These are phyloP conservation scores for Porogramme epimiltina DNA, from an alignment of 1,284 basidiomycete species.

Conservation along the genomic window DNA sequence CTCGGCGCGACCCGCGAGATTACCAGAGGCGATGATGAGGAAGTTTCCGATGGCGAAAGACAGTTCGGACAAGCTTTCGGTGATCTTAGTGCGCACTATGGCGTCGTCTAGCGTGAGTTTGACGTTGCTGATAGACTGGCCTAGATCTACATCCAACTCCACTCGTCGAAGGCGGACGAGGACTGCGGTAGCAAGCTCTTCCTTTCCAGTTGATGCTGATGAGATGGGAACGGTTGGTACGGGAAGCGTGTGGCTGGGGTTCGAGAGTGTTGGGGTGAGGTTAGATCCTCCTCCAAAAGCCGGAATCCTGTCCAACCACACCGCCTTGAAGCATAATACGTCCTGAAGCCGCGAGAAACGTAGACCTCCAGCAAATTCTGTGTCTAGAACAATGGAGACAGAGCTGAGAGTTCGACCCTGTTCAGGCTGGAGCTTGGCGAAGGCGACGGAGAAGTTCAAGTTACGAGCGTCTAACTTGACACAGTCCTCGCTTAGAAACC, in stretches of 20 bases:
- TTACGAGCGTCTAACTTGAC: slow-evolving; percentile 75
- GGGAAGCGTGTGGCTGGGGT: slow-evolving; percentile 9
- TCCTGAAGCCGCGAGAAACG: slow-evolving; percentile 84
- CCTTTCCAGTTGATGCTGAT: slow-evolving; percentile 31
- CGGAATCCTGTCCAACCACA: slow-evolving; percentile 87
- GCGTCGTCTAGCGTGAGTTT: slow-evolving; percentile 65
- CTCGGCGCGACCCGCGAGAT: slow-evolving; percentile 69
- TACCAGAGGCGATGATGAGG: slow-evolving; percentile 66
- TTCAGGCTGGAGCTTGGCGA: slow-evolving; percentile 50
- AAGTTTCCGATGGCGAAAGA: slow-evolving; percentile 70
- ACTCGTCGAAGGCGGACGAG: slow-evolving; percentile 74
- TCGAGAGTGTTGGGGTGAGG: slow-evolving; percentile 27
- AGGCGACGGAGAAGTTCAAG: slow-evolving; percentile 71
- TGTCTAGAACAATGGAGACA: slow-evolving; percentile 73
- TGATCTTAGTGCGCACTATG: slow-evolving; percentile 61
- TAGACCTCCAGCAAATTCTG: slow-evolving; percentile 72
- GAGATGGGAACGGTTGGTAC: slow-evolving; percentile 4
- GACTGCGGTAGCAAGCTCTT: slow-evolving; percentile 58
- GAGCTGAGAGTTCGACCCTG: slow-evolving; percentile 48
- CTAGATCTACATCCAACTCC: slow-evolving; percentile 74
- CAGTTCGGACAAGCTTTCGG: slow-evolving; percentile 58
- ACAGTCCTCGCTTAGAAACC: slow-evolving; percentile 80
- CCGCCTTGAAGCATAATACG: slow-evolving; percentile 86
- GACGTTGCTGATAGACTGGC: slow-evolving; percentile 70
- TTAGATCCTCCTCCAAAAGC: slow-evolving; percentile 53